These are phyloP conservation scores for Biscogniauxia sp. DNA, from an alignment of 2,329 filamentous ascomycete species.

Conservation along the genomic window DNA sequence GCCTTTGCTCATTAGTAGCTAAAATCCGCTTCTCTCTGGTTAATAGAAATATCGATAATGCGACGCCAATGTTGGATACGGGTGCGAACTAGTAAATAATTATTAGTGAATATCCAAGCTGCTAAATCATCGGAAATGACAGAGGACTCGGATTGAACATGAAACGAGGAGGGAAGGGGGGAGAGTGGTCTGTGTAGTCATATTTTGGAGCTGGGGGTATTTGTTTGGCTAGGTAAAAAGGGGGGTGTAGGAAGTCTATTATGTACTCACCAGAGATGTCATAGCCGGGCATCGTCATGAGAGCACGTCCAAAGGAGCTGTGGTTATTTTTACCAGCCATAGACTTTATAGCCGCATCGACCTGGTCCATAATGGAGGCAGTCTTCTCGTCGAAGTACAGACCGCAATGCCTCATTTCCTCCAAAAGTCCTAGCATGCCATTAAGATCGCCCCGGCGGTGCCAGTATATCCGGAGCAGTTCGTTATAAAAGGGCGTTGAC, in stretches of 20 bases:
- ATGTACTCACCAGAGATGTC: conserved; percentile 20
- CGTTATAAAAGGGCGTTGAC: conserved; percentile 67
- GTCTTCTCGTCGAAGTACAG: conserved; percentile 55
- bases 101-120: not conserved
- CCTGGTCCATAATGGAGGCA: conserved; percentile 35
- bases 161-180: not conserved
- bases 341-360: conserved; percentile 25
- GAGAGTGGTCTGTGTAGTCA: not conserved
- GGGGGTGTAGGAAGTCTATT: not conserved
- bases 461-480: conserved; percentile 63
- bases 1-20: conserved; percentile 7
- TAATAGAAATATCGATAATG: conserved; percentile 27
- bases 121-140: not conserved
- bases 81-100: conserved; percentile 14
- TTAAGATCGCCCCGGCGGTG: conserved; percentile 55
- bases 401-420: conserved; percentile 65
- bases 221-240: not conserved
- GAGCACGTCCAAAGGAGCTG: conserved; percentile 30
- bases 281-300: conserved; percentile 39
- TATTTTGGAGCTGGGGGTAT: not conserved
- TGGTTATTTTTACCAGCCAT: conserved; percentile 11
- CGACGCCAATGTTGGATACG: conserved; percentile 32
- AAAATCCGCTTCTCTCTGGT: conserved; percentile 22
- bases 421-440: conserved; percentile 54
- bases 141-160: not conserved